A percentile compares a stretch with the other conserved stretches of the same genome.
Evolutionary conservation across 176 grass and related monocot genomes (phyloP).

Genomic region (Aegilops bicornis): DNA sequence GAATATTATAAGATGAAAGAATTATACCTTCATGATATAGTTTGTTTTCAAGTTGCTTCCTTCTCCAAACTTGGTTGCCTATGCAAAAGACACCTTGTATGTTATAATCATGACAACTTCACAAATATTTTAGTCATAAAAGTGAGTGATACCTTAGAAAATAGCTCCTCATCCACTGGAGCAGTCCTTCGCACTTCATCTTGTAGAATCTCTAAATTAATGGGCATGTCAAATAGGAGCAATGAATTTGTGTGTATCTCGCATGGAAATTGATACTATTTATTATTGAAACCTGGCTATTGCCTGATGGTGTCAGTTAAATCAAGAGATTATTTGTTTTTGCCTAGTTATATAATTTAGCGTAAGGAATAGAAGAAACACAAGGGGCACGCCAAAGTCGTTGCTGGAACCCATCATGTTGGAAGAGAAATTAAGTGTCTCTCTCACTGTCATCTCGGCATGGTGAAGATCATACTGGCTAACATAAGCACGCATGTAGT

Average conservation of each 20-base stretch:
- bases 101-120: conserved; percentile 42
- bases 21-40: conserved; percentile 72
- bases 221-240: conserved; percentile 22
- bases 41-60: conserved; percentile 77
- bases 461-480: conserved; percentile 89
- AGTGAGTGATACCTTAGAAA: background rate
- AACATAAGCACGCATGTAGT: conserved; percentile 65
- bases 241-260: conserved; percentile 6
- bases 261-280: background rate
- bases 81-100: conserved; percentile 16
- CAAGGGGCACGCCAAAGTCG: conserved; percentile 55
- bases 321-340: background rate
- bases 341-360: background rate
- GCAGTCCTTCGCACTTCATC: conserved; percentile 43
- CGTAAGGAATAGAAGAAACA: background rate
- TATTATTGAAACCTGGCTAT: background rate
- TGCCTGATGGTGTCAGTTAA: background rate
- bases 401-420: conserved; percentile 58
- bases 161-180: background rate
- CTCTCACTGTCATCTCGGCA: conserved; percentile 86
- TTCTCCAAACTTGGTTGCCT: conserved; percentile 73
- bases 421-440: conserved; percentile 69
- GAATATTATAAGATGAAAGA: background rate
- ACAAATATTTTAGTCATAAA: conserved; percentile 28
- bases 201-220: conserved; percentile 61